Evolutionary conservation across 2,329 filamentous ascomycete species (phyloP), one percentile per base, ranked within the genome.

Genomic region (Ceratocystis diversiconidia): DNA sequence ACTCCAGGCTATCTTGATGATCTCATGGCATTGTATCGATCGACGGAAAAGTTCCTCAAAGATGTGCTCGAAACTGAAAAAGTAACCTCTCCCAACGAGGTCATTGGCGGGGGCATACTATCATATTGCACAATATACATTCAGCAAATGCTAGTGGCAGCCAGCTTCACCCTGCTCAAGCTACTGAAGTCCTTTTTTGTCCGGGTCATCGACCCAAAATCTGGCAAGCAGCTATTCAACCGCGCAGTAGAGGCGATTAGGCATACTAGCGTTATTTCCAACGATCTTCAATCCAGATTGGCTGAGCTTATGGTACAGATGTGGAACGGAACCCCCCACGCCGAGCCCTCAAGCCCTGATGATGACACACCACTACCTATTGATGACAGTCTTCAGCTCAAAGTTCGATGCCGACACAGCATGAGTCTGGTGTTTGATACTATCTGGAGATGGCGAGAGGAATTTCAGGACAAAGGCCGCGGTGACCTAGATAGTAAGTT

Each of bases 261-360:
- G 43, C 81, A 82, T 63, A 88, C 89, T 61, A 90, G 87, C 69
- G 86, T 92, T 19, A 82, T 86, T 55, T 82, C 86, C 68, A 92
- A 92, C 71, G 89, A 94, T 71, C 79, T 94, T 10, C 85, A 89
- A 64, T 89, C 88, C 79, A 83, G 89, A 41, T 79, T 92, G 67
- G 88, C 88, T 1, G 89, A 92, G 76, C 81, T 94, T n/a, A 87
- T 92, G 79, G 88, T 89, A 5, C 89, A 92, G 75, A 87, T 94
- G 74, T 94, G 88, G 88, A 89, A 90, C 70, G 86, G 83, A 1
- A 81, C 82, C n/a, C 78, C 81, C 15, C 55, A 64, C 10, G 74
- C 82, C 8, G 80, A 79, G 59, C 61, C 28, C 71, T 76, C 46
- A 79, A 79, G 67, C 77, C 76, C 79, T 67, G 77, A 80, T 64